Evolutionary conservation across 805 yeast species (phyloP).

Genomic region (Wickerhamiella dianesei): DNA sequence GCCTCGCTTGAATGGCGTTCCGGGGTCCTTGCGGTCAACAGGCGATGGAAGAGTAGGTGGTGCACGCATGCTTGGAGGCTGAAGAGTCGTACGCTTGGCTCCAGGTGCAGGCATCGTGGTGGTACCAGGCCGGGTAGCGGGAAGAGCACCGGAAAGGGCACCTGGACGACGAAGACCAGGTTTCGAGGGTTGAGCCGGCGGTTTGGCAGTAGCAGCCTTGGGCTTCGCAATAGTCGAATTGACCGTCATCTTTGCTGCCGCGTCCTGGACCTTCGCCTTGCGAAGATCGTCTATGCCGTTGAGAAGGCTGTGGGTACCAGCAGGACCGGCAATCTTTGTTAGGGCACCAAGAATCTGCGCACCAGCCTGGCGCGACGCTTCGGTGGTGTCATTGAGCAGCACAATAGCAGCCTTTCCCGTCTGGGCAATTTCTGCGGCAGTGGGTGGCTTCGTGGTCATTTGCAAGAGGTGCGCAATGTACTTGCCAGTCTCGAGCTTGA

Average conservation of each 20-base stretch:
- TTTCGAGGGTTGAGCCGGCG: too few relatives aligned
- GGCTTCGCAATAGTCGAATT: slow-evolving; percentile 26
- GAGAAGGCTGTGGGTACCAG: slow-evolving; percentile 44
- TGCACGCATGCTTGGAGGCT: too few relatives aligned
- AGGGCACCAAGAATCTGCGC: slow-evolving; percentile 68
- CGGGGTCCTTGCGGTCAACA: too few relatives aligned
- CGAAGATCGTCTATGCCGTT: slow-evolving; percentile 69
- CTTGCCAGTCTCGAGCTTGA: slow-evolving; percentile 55
- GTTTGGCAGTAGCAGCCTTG: too few relatives aligned
- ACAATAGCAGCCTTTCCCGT: slow-evolving; percentile 46
- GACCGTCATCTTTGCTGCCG: slow-evolving; percentile 42
- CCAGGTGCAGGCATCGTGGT: too few relatives aligned
- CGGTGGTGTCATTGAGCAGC: slow-evolving; percentile 69
- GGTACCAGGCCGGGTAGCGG: too few relatives aligned
- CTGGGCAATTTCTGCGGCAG: slow-evolving; percentile 38
- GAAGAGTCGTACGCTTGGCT: too few relatives aligned
- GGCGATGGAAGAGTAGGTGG: too few relatives aligned
- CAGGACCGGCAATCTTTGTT: slow-evolving; percentile 69
- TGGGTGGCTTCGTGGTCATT: slow-evolving; percentile 37
- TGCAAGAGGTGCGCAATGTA: slow-evolving; percentile 52
- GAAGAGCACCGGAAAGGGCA: too few relatives aligned
- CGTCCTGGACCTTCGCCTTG: slow-evolving; percentile 51
- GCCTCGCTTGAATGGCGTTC: slow-evolving; percentile 1
- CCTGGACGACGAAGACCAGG: too few relatives aligned
- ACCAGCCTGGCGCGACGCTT: slow-evolving; percentile 66